Evolutionary conservation across 345 rosid species (phyloP).

Genomic region (Euphorbia tirucalli): DNA sequence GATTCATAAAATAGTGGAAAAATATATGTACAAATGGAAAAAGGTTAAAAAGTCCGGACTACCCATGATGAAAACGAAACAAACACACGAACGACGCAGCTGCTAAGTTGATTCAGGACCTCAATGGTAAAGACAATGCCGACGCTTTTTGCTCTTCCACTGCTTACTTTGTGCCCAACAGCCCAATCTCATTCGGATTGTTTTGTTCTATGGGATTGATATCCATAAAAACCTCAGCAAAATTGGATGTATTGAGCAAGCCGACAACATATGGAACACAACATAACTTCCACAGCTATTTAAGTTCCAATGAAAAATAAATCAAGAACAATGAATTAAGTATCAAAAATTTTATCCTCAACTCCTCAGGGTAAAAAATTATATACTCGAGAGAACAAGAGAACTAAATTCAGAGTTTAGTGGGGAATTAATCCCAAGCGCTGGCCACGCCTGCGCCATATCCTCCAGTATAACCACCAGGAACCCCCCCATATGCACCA

Average conservation of each 20-base stretch:
- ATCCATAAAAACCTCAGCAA: not conserved
- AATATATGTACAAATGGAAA: not conserved
- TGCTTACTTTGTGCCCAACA: not conserved
- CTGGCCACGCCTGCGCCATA: conserved; percentile 27
- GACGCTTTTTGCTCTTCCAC: not conserved
- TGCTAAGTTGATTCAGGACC: not conserved
- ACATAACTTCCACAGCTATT: not conserved
- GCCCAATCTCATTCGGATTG: not conserved
- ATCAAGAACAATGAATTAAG: not conserved
- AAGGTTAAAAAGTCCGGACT: not conserved
- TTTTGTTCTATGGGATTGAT: not conserved
- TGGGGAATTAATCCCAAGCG: conserved; percentile 29
- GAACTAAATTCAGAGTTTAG: not conserved
- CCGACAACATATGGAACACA: conserved; percentile 1
- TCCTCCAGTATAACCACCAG: conserved; percentile 21
- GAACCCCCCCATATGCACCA: conserved; percentile 20
- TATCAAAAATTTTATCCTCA: not conserved
- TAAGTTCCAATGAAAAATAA: conserved; percentile 1
- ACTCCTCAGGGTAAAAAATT: not conserved
- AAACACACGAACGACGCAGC: not conserved
- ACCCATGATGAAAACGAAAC: not conserved
- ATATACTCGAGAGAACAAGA: conserved; percentile 19
- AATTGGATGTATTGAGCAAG: not conserved
- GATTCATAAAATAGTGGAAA: not conserved
- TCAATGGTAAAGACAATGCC: not conserved